Evolutionary conservation across 2,329 filamentous ascomycete genomes (phyloP).

Genomic region (Botryosphaeria dothidea): DNA sequence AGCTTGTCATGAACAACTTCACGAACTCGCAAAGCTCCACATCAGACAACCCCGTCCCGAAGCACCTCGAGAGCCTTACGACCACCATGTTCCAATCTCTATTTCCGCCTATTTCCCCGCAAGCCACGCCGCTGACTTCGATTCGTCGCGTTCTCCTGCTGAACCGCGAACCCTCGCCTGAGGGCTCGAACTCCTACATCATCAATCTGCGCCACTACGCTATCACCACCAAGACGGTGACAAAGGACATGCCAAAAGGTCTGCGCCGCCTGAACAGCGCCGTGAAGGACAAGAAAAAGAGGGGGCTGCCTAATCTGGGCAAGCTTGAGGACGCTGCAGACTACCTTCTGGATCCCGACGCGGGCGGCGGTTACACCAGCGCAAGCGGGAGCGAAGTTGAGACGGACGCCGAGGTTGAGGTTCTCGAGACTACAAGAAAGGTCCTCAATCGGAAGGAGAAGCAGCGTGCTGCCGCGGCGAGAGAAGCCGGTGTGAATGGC

Average conservation of each 20-base stretch:
- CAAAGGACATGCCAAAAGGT: slow-evolving; percentile 75
- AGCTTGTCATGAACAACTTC: slow-evolving; percentile 98
- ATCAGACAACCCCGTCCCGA: slow-evolving; percentile 69
- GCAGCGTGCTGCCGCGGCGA: slow-evolving; percentile 44
- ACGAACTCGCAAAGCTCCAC: slow-evolving; percentile 54
- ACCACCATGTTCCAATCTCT: slow-evolving; percentile 95
- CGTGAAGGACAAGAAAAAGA: slow-evolving; percentile 69
- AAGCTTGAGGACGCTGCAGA: slow-evolving; percentile 92
- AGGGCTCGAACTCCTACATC: slow-evolving; percentile 63
- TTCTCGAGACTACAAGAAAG: slow-evolving; percentile 64
- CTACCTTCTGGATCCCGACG: slow-evolving; percentile 80
- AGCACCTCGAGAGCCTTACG: slow-evolving; percentile 87
- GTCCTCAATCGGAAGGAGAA: slow-evolving; percentile 59
- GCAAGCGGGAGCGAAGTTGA: slow-evolving; percentile 92
- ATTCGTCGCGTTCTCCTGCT: slow-evolving; percentile 89
- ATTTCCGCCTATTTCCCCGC: slow-evolving; percentile 93
- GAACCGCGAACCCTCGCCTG: slow-evolving; percentile 67
- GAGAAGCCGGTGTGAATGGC: slow-evolving; percentile 24
- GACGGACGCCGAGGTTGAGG: slow-evolving; percentile 93
- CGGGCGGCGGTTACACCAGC: slow-evolving; percentile 78
- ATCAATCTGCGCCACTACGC: slow-evolving; percentile 92
- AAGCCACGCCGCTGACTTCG: slow-evolving; percentile 84
- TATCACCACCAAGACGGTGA: slow-evolving; percentile 78
- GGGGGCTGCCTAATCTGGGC: slow-evolving; percentile 79
- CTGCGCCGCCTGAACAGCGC: slow-evolving; percentile 82